phyloP scores from a whole-genome alignment of 1,284 basidiomycete genomes.

The Leccinum solheimii region DNA sequence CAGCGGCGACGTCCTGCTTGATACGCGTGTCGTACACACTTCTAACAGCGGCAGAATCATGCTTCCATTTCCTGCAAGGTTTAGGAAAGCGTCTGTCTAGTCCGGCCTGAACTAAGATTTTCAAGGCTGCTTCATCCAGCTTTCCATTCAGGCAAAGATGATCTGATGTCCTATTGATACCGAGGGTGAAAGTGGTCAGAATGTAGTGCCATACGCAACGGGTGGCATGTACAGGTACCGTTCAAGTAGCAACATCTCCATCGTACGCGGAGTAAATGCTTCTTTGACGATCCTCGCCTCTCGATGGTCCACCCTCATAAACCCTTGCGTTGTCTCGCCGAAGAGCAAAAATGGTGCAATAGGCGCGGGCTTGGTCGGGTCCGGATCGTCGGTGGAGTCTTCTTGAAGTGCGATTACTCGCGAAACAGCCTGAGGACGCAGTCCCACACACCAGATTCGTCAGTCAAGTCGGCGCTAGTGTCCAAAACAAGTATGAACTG shows the following conservation, averaged over 20 bases:
- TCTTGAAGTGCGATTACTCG: conserved; percentile 13
- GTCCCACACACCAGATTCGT: background rate
- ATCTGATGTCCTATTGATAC: conserved; percentile 23
- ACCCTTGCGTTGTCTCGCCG: conserved; percentile 39
- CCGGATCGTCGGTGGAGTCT: conserved; percentile 6
- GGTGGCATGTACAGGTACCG: no score
- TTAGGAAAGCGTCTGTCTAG: conserved; percentile 31
- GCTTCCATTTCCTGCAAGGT: conserved; percentile 26
- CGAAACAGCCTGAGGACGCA: conserved; percentile 17
- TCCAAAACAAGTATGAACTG: background rate
- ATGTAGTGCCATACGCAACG: no score
- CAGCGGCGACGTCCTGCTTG: background rate
- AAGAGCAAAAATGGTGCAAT: conserved; percentile 32
- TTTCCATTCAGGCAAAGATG: conserved; percentile 29
- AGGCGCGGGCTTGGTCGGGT: conserved; percentile 10
- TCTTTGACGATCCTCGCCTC: conserved; percentile 5
- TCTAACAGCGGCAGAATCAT: conserved; percentile 8
- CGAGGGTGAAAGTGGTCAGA: background rate
- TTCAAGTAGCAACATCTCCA: no score
- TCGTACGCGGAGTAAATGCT: background rate
- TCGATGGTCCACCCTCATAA: conserved; percentile 34
- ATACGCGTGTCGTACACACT: background rate
- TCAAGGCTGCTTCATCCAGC: conserved; percentile 32
- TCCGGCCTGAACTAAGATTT: conserved; percentile 32
- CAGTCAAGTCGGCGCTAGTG: background rate